These are phyloP conservation scores for Auriscalpium vulgare DNA, from an alignment of 768 basidiomycete species.

Conservation along the genomic window DNA sequence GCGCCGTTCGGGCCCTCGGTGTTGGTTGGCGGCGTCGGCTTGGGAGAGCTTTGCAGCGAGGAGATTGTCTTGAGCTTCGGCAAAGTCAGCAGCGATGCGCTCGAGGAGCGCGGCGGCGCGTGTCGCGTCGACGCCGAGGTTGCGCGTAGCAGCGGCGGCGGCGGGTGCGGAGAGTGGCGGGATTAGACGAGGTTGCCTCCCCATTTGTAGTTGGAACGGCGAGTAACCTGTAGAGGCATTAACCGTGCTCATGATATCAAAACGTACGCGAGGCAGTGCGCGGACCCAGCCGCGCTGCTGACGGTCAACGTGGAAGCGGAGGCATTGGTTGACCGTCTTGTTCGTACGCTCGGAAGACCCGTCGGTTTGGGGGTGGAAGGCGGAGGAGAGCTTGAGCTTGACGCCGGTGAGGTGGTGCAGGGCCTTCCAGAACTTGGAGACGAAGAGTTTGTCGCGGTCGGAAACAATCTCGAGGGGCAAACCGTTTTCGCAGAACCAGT, in stretches of 20 bases:
- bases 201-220: slow-evolving; percentile 16
- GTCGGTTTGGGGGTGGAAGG: too few species aligned
- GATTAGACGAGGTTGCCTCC: slow-evolving; percentile 13
- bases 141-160: too few species aligned
- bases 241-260: slow-evolving; percentile 21
- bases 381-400: too few species aligned
- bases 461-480: too few species aligned
- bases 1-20: slow-evolving; percentile 13
- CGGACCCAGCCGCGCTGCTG: slow-evolving; percentile 16
- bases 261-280: slow-evolving; percentile 15
- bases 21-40: neutral
- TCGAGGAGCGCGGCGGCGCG: neutral
- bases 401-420: slow-evolving; percentile 16
- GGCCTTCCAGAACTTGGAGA: slow-evolving; percentile 24
- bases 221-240: slow-evolving; percentile 18
- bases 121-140: neutral
- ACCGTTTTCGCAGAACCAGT: too few species aligned
- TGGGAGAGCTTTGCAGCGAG: too few species aligned
- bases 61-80: slow-evolving; percentile 15
- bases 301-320: slow-evolving; percentile 16
- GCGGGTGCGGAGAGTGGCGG: slow-evolving; percentile 5
- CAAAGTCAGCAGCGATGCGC: slow-evolving; percentile 7
- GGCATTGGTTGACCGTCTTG: neutral
- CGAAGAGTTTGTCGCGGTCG: too few species aligned
- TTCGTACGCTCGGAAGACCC: too few species aligned